Conservation (phyloP, 2,329 filamentous ascomycete species). For the Monosporascus sp. region DNA sequence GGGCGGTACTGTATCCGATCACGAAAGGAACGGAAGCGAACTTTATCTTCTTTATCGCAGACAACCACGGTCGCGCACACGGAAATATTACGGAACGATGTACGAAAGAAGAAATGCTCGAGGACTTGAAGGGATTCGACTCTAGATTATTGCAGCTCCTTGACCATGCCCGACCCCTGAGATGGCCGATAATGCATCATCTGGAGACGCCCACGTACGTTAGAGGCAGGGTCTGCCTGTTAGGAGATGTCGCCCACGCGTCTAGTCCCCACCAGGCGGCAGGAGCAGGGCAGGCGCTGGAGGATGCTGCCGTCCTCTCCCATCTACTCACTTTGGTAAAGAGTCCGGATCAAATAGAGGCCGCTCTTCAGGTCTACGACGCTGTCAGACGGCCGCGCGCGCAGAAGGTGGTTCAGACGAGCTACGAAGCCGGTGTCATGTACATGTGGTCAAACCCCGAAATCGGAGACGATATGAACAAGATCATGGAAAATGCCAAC, state of each 20-base stretch:
- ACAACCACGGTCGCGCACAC: constrained; percentile 11
- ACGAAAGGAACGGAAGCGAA: constrained; percentile 20
- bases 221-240: constrained; percentile 16
- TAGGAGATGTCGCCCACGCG: constrained; percentile 24
- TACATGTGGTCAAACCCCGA: constrained; percentile 22
- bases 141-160: constrained; percentile 16
- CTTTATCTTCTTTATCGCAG: constrained; percentile 19
- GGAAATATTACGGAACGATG: constrained; percentile 17
- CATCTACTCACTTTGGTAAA: constrained; percentile 17
- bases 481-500: constrained; percentile 25
- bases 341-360: constrained; percentile 11
- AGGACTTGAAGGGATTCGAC: constrained; percentile 19
- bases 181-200: constrained; percentile 23
- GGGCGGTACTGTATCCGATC: constrained; percentile 19
- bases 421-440: constrained; percentile 23
- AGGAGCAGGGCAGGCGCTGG: constrained; percentile 22
- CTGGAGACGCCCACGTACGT: constrained; percentile 19
- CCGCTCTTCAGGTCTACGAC: constrained; percentile 24
- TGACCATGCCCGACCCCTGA: constrained; percentile 17
- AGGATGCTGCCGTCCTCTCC: constrained; percentile 21
- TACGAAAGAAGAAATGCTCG: constrained; percentile 20
- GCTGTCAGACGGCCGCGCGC: constrained; percentile 23
- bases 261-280: constrained; percentile 21
- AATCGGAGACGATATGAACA: constrained; percentile 23
- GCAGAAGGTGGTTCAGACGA: constrained; percentile 25